Evolutionary conservation across 345 rosid species (phyloP).

Genomic region (Psidium friedrichsthalianum): DNA sequence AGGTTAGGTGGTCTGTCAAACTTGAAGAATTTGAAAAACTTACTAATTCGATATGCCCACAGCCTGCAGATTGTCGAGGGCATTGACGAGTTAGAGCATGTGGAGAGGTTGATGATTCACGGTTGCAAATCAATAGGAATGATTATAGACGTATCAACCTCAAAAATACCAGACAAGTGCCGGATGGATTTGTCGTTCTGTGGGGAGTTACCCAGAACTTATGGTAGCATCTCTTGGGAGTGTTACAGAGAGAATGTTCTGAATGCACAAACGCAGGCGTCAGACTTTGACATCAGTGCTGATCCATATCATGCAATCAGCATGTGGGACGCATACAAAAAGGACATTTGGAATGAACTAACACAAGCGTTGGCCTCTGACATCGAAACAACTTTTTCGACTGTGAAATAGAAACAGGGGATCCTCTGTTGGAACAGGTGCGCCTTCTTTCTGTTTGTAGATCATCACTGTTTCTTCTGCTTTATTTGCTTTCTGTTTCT

Average conservation of each 20-base stretch:
- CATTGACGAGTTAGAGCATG: neutral
- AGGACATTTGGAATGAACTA: neutral
- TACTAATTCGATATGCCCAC: too few relatives aligned
- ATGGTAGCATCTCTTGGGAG: too few relatives aligned
- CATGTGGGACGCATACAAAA: too few relatives aligned
- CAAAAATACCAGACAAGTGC: neutral
- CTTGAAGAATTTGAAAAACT: too few relatives aligned
- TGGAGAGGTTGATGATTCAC: rapidly evolving
- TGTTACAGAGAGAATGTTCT: too few relatives aligned
- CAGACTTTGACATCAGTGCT: too few relatives aligned
- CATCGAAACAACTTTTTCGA: neutral
- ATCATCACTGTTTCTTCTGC: neutral
- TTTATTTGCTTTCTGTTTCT: neutral
- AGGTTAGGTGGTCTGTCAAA: too few relatives aligned
- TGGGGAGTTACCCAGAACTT: too few relatives aligned
- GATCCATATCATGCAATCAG: rapidly evolving
- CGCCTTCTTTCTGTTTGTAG: neutral
- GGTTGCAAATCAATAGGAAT: rapidly evolving
- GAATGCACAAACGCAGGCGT: too few relatives aligned
- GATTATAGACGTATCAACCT: rapidly evolving
- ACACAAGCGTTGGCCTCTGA: neutral
- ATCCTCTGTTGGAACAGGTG: neutral
- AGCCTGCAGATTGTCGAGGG: too few relatives aligned
- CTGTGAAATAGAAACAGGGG: neutral
- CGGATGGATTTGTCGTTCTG: too few relatives aligned